Conservation (phyloP, 1,284 basidiomycete species). For the Irpex lacteus region DNA sequence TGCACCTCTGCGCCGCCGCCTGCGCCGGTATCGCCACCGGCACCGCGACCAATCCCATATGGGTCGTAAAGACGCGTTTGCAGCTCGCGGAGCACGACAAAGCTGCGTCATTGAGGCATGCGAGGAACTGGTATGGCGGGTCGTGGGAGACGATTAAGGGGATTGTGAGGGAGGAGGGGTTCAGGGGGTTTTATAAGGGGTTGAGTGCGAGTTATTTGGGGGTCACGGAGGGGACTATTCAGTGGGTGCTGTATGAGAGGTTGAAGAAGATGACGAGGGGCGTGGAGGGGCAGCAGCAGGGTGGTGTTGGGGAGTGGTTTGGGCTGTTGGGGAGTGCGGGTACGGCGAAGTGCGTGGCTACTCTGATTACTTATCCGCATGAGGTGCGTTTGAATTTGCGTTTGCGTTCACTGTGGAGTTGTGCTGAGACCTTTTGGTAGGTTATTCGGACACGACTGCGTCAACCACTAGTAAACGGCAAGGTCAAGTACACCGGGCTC, state of each 20-base stretch:
- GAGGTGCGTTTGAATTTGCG: conserved; percentile 59
- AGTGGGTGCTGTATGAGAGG: conserved; percentile 96
- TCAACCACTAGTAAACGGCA: conserved; percentile 76
- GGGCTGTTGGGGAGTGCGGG: conserved; percentile 92
- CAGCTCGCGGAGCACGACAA: conserved; percentile 56
- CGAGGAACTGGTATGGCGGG: conserved; percentile 42
- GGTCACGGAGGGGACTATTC: conserved; percentile 95
- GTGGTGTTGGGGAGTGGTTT: conserved; percentile 62
- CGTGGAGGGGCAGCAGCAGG: conserved; percentile 54
- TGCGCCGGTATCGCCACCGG: conserved; percentile 85
- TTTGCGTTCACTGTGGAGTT: no score
- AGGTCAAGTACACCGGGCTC: conserved; percentile 86
- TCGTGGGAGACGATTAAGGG: conserved; percentile 63
- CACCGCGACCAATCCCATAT: conserved; percentile 94
- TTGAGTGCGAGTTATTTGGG: conserved; percentile 94
- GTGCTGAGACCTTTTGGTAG: conserved; percentile 33
- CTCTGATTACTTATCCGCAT: conserved; percentile 94
- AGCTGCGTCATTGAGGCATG: conserved; percentile 14
- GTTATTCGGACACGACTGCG: conserved; percentile 90
- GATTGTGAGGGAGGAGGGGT: conserved; percentile 82
- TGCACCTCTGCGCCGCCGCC: conserved; percentile 88
- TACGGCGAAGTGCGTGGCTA: conserved; percentile 91
- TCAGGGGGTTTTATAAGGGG: conserved; percentile 92
- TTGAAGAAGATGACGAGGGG: conserved; percentile 64
- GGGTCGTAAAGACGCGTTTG: conserved; percentile 97